These are phyloP conservation scores for Wallacemonas collosoma DNA, from an alignment of 208 protist species.

Conservation along the genomic window DNA sequence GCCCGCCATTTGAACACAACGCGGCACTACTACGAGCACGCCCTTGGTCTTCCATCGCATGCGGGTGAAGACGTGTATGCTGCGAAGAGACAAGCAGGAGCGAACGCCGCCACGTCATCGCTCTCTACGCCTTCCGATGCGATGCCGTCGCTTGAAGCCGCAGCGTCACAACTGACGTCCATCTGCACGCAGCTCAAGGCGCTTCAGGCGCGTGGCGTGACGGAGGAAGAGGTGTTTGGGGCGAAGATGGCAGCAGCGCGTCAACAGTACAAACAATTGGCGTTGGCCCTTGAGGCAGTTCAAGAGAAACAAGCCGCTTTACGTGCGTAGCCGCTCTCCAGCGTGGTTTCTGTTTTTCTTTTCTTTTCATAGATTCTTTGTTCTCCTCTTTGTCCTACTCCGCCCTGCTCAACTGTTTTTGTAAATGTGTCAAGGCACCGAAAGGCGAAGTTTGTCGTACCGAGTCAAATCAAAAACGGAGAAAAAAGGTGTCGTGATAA, in stretches of 20 bases:
- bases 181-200: slow-evolving; percentile 2
- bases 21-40: slow-evolving; percentile 18
- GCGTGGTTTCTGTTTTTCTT: slow-evolving; percentile 1
- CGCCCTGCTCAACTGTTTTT: too few species aligned
- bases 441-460: too few species aligned
- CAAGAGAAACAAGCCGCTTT: slow-evolving; percentile 22
- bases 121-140: too few species aligned
- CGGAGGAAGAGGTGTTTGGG: neutral
- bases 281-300: slow-evolving; percentile 19
- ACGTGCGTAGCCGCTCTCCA: neutral
- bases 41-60: neutral
- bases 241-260: neutral
- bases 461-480: too few species aligned
- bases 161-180: neutral
- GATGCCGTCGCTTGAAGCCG: neutral
- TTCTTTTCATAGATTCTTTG: neutral
- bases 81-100: too few species aligned
- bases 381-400: too few species aligned
- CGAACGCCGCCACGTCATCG: too few species aligned
- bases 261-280: slow-evolving; percentile 19
- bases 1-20: slow-evolving; percentile 6
- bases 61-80: neutral
- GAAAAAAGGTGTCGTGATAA: too few species aligned
- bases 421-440: too few species aligned
- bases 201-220: neutral